Percentiles rank a stretch among this genome's conserved stretches.
phyloP scores from a whole-genome alignment of 306 rosid species.

The Acacia melanoxylon region DNA sequence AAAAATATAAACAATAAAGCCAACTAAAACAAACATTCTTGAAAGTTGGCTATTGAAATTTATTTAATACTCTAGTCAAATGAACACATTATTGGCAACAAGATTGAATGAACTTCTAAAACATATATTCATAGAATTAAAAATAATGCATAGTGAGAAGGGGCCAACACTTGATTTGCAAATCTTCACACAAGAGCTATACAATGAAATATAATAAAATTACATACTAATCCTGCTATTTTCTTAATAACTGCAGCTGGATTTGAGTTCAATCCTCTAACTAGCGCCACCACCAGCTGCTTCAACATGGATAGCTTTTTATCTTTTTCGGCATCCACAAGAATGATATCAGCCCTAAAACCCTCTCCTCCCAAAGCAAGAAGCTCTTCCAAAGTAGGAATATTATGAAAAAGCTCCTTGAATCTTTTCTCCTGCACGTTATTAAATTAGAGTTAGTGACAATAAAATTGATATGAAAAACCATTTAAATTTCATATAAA shows the following conservation, averaged over 20 bases:
- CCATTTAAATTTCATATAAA: slow-evolving; percentile 16
- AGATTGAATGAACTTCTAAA: slow-evolving; percentile 22
- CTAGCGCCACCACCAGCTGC: slow-evolving; percentile 78
- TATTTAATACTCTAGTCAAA: slow-evolving; percentile 8
- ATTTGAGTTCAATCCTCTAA: slow-evolving; percentile 89
- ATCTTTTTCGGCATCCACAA: slow-evolving; percentile 87
- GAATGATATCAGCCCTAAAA: slow-evolving; percentile 79
- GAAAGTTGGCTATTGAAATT: slow-evolving; percentile 3
- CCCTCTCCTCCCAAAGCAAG: slow-evolving; percentile 78
- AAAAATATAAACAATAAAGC: not conserved
- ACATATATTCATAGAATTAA: not conserved
- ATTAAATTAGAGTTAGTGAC: slow-evolving; percentile 4
- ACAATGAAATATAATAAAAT: slow-evolving; percentile 18
- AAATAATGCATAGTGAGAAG: slow-evolving; percentile 9
- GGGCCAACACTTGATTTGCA: slow-evolving; percentile 1
- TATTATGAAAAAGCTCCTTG: slow-evolving; percentile 73
- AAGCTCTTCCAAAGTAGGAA: slow-evolving; percentile 91
- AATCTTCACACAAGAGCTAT: not conserved
- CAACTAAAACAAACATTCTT: slow-evolving; percentile 7
- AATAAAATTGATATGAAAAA: slow-evolving; percentile 14
- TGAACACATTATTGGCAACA: slow-evolving; percentile 15
- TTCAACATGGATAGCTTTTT: slow-evolving; percentile 91
- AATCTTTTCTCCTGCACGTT: slow-evolving; percentile 81
- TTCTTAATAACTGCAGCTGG: slow-evolving; percentile 90
- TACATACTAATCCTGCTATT: slow-evolving; percentile 87